A percentile compares a stretch with the other conserved stretches of the same genome.
These are phyloP conservation scores for Pythium angustatum DNA, from an alignment of 352 stramenopile species.

Conservation along the genomic window DNA sequence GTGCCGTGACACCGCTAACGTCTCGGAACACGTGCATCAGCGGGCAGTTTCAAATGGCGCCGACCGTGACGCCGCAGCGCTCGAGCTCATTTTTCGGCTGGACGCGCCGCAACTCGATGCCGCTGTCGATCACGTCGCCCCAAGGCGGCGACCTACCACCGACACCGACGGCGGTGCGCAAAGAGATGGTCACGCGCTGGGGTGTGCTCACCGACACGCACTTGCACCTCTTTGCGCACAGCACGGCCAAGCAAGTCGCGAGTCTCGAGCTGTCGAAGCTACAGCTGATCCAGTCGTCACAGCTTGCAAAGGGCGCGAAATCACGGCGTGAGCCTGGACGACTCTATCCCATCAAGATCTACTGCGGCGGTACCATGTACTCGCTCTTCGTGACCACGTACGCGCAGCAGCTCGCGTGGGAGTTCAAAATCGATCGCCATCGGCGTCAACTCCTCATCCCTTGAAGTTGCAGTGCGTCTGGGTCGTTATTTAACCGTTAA, in stretches of 20 bases:
- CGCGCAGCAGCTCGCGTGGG: constrained; percentile 77
- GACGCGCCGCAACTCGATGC: constrained; percentile 49
- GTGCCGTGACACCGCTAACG: constrained; percentile 58
- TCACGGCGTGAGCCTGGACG: constrained; percentile 46
- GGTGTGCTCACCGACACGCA: constrained; percentile 79
- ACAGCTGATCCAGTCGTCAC: constrained; percentile 66
- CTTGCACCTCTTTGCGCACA: constrained; percentile 80
- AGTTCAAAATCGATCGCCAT: constrained; percentile 79
- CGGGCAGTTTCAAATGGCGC: constrained; percentile 74
- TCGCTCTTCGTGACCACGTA: constrained; percentile 76
- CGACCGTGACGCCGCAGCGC: constrained; percentile 39
- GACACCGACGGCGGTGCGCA: constrained; percentile 48
- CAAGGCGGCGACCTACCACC: constrained; percentile 40
- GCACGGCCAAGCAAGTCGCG: constrained; percentile 62
- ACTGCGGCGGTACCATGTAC: constrained; percentile 66
- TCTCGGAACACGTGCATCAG: constrained; percentile 65
- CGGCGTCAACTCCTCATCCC: constrained; percentile 74
- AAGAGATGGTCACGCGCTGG: constrained; percentile 70
- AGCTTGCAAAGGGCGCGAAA: constrained; percentile 34
- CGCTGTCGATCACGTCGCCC: constrained; percentile 42
- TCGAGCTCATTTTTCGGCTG: constrained; percentile 64
- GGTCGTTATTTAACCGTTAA: constrained; percentile 29
- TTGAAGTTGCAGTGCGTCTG: constrained; percentile 31
- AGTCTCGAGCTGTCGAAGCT: constrained; percentile 80
- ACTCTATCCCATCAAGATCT: constrained; percentile 74